These are phyloP conservation scores for Phytopythium ostracodes DNA, from an alignment of 352 stramenopile species.

Conservation along the genomic window DNA sequence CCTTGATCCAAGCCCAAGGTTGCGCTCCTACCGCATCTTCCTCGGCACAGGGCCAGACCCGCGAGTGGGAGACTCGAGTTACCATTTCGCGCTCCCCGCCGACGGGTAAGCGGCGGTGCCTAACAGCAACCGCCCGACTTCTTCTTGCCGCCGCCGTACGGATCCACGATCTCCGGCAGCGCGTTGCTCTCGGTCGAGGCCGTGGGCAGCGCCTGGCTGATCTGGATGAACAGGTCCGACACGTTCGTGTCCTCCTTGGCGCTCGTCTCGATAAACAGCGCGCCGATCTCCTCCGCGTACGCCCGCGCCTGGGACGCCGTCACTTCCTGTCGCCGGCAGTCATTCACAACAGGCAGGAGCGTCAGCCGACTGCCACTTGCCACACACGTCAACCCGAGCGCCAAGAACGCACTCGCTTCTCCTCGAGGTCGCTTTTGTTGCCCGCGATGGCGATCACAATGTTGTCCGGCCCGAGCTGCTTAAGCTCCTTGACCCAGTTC, in stretches of 20 bases:
- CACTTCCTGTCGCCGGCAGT: constrained; percentile 57
- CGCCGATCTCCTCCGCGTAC: constrained; percentile 92
- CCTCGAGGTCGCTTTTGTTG: constrained; percentile 93
- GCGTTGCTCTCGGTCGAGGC: constrained; percentile 75
- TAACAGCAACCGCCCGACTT: constrained; percentile 82
- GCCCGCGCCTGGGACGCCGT: constrained; percentile 75
- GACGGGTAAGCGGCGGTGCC: background rate
- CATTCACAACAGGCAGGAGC: no score
- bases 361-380: background rate
- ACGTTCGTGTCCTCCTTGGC: constrained; percentile 94
- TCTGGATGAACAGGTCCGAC: constrained; percentile 91
- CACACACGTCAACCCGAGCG: background rate
- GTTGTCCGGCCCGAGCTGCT: constrained; percentile 89
- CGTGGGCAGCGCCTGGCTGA: constrained; percentile 77
- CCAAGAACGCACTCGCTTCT: constrained; percentile 62
- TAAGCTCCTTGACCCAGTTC: constrained; percentile 94
- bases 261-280: constrained; percentile 93
- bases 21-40: background rate
- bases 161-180: constrained; percentile 82
- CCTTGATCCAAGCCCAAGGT: background rate
- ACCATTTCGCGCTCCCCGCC: background rate
- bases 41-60: background rate
- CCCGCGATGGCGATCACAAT: constrained; percentile 95
- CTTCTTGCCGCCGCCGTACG: constrained; percentile 80
- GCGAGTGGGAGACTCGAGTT: background rate